A percentile compares a stretch with the other conserved stretches of the same genome.
Conservation (phyloP, 1,139 yeast genomes). For the Candida tunisiensis region DNA sequence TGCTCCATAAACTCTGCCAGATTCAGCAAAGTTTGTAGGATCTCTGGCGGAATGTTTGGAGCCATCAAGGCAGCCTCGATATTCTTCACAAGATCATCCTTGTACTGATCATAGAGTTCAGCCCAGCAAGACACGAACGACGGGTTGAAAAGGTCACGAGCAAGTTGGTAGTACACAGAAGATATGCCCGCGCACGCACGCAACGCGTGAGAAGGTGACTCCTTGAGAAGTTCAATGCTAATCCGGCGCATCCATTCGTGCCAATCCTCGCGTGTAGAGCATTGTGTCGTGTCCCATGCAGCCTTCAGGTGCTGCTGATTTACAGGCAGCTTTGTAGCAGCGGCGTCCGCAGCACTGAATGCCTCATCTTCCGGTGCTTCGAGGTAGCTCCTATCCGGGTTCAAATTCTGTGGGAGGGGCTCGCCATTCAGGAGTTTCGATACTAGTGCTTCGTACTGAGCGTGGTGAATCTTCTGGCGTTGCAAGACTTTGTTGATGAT, state of each 20-base stretch:
- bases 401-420: conserved; percentile 65
- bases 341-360: conserved; percentile 47
- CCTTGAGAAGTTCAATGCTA: conserved; percentile 72
- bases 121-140: conserved; percentile 96
- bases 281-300: conserved; percentile 87
- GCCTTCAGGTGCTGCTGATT: conserved; percentile 60
- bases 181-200: conserved; percentile 91
- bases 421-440: conserved; percentile 72
- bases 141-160: conserved; percentile 83
- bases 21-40: conserved; percentile 74
- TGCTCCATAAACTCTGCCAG: conserved; percentile 96
- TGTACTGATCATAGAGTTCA: conserved; percentile 80
- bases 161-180: conserved; percentile 73
- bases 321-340: conserved; percentile 62
- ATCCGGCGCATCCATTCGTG: conserved; percentile 90
- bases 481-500: conserved; percentile 59
- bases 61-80: conserved; percentile 78
- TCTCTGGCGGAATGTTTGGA: conserved; percentile 90
- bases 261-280: conserved; percentile 92
- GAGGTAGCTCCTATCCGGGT: conserved; percentile 35
- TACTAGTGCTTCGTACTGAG: conserved; percentile 68
- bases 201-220: conserved; percentile 88
- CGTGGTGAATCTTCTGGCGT: conserved; percentile 48
- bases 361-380: conserved; percentile 39
- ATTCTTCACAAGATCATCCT: conserved; percentile 77